Base-by-base conservation (phyloP, 805 yeast species). In the Zygoascus ofunaensis region DNA sequence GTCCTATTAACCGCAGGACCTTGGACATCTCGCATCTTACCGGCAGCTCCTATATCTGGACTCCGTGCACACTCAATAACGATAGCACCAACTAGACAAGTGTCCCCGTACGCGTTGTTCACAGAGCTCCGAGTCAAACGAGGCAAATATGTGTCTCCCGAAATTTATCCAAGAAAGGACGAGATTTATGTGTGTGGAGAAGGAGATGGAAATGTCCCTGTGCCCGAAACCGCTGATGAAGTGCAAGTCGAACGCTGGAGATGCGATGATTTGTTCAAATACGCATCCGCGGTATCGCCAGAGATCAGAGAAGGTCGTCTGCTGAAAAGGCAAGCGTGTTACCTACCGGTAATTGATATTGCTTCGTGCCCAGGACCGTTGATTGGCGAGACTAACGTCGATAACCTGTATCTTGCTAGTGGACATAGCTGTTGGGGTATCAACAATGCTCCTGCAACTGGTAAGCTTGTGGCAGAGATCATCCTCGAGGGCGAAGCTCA, bases 361-460 rank as follows among this genome's bases (percentile, higher is more conserved):
- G 94, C 97, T 1, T 82, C 94, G 3, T 77, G 86, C 34, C 77
- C 90, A 1, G 98, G 98, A 4, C 98, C 98, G 0, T 69, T 92
- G 43, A 80, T 90, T 54, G 98, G 98, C 38, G 90, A 85, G 55
- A 90, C 97, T 0, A 87, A 87, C 56, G 94, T 89, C 5, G 77
- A 74, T 19, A 79, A 80, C 48, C 67, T 90, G 49, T 83, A 69
- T 55, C 62, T 90, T 45, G 95, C 96, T 2, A 77, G 90, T 14
- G 98, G 97, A 0, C 98, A 90, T 63, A 83, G 95, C 14, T 92
- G 97, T 65, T 90, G 98, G 98, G 98, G 98, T 19, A 92, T 90
- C 50, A 92, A 90, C 66, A 90, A 92, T 63, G 96, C 96, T 0
- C 97, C 97, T 1, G 97, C 84, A 3, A 89, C 97, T 0, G 98